These are phyloP conservation scores for Phytophthora sp. DNA, from an alignment of 352 stramenopile genomes.

Conservation along the genomic window DNA sequence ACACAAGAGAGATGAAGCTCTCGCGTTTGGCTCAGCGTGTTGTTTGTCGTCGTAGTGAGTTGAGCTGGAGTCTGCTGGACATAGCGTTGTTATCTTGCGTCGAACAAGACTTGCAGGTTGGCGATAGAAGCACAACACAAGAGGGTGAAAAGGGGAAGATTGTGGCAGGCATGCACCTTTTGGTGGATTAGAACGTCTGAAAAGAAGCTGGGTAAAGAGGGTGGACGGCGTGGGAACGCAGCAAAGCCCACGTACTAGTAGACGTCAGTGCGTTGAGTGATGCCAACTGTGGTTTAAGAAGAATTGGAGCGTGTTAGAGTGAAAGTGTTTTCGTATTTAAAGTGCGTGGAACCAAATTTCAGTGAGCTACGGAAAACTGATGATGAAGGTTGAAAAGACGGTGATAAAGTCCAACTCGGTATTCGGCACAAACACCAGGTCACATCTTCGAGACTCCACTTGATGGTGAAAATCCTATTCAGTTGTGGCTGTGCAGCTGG, in stretches of 20 bases:
- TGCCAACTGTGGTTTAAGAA: constrained; percentile 20
- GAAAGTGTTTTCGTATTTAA: constrained; percentile 8
- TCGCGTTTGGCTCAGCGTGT: constrained; percentile 2
- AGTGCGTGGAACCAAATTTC: too few species aligned
- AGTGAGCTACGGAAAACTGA: too few species aligned
- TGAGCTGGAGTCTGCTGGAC: constrained; percentile 3
- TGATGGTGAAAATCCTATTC: too few species aligned
- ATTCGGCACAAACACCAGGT: too few species aligned
- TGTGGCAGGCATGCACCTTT: too few species aligned
- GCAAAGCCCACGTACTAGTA: constrained; percentile 1
- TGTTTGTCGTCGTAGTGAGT: constrained; percentile 9
- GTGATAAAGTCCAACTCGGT: too few species aligned
- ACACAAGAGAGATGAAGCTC: constrained; percentile 15
- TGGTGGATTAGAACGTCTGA: too few species aligned
- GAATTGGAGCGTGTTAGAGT: constrained; percentile 23
- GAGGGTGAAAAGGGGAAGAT: not conserved
- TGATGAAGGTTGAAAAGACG: too few species aligned
- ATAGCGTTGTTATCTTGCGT: not conserved
- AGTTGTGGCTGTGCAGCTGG: too few species aligned
- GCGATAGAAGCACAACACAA: constrained; percentile 22
- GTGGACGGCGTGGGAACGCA: too few species aligned
- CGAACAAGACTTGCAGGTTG: constrained; percentile 11
- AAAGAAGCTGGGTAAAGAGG: too few species aligned
- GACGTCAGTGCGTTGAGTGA: constrained; percentile 11
- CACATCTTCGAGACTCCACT: too few species aligned